Conservation (phyloP, 768 basidiomycete genomes). For the Chiua virens region DNA sequence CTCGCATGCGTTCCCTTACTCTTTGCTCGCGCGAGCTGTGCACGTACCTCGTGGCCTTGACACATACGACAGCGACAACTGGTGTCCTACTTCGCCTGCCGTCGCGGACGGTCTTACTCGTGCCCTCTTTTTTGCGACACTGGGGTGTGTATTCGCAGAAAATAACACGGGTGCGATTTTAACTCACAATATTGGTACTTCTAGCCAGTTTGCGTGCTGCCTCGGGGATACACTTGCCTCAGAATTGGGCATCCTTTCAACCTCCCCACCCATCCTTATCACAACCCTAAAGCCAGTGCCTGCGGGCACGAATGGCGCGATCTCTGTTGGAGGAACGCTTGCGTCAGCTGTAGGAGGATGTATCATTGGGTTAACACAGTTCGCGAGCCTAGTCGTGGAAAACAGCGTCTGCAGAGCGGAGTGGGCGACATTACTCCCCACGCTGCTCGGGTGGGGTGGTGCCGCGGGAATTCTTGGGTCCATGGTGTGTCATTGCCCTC, state of each 20-base stretch:
- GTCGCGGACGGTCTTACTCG: conserved; percentile 57
- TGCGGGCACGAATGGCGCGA: conserved; percentile 88
- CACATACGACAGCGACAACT: conserved; percentile 41
- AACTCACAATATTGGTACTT: conserved; percentile 2
- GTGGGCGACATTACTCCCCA: conserved; percentile 38
- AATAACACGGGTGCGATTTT: neutral
- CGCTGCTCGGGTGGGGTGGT: conserved; percentile 58
- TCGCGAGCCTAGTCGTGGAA: conserved; percentile 57
- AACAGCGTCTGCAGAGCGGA: conserved; percentile 50
- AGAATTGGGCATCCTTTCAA: conserved; percentile 86
- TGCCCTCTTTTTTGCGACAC: conserved; percentile 55
- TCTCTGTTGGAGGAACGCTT: conserved; percentile 72
- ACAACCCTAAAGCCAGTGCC: conserved; percentile 77
- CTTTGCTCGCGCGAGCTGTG: conserved; percentile 13
- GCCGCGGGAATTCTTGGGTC: conserved; percentile 78
- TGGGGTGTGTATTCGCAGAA: conserved; percentile 68
- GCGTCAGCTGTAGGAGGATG: conserved; percentile 74
- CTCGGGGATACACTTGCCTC: conserved; percentile 92
- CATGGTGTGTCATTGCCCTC: conserved; percentile 46
- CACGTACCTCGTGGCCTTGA: conserved; percentile 11
- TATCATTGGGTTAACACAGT: conserved; percentile 66
- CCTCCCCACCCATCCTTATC: conserved; percentile 66
- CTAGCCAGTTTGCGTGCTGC: conserved; percentile 84
- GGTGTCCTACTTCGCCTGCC: conserved; percentile 61
- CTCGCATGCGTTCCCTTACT: conserved; percentile 43